Evolutionary conservation across 129 eudicot species (phyloP), one percentile per base, ranked within the genome.

Genomic region (Gnaphalium uliginosum): DNA sequence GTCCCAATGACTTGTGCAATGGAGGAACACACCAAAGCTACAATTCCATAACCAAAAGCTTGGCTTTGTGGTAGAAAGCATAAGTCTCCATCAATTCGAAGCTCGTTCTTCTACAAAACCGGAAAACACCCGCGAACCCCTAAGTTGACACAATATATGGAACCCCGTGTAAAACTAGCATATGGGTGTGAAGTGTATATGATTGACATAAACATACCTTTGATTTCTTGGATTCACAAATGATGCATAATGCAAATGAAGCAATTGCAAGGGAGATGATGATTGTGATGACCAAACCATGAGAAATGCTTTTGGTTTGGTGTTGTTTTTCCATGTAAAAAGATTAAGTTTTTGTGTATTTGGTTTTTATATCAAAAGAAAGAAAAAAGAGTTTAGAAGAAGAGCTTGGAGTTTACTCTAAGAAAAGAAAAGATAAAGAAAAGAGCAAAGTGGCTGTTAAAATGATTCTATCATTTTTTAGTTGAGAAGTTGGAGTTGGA

Each of bases 201-300:
- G 18, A 63, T 35, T 37, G 39, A 71, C 17, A 35, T 33, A 35
- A 17, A 21, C 22, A 21, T 80, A 92, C 97, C 93, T 86, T 85
- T 29, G 90, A 63, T 84, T 81, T 84, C 78, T 85, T 93, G 83
- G 85, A 65, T 73, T 93, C 98, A 26, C 94, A 88, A 22, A 89
- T 83, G 66, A 93, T 59, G 82, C 89, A 90, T 13, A 90, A 67
- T 26, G 84, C 78, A 78, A 83, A 86, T 74, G 98, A 86, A 74
- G 87, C 61, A 66, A 90, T 67, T 87, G 74, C 74, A 18, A 85
- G 74, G 80, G 61, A 72, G 76, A 72, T 19, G 61, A 80, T 27
- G 71, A 59, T 32, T 18, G 81, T 23, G 76, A 79, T 62, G 71
- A 76, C 43, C 11, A 74, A 6, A 60, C 81, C 9, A 43, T 26